Conservation (phyloP, 352 stramenopile genomes). For the Phytopythium montanum region DNA sequence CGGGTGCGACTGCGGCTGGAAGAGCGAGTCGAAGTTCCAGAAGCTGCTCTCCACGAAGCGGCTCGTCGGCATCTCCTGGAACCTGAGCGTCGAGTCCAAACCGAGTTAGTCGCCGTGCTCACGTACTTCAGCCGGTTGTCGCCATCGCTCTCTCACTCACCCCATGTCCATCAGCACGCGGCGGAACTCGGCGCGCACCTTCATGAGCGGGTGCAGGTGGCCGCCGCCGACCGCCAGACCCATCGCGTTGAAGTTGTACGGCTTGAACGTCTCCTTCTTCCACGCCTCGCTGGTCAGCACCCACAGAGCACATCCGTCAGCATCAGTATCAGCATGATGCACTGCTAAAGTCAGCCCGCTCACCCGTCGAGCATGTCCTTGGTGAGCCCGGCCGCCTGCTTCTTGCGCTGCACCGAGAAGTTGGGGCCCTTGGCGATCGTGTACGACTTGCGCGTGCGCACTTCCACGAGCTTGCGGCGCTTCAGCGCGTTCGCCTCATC, state of each 20-base stretch:
- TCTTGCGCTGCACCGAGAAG: constrained; percentile 93
- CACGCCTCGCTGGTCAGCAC: constrained; percentile 71
- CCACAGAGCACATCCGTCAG: neutral
- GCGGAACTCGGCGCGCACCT: constrained; percentile 97
- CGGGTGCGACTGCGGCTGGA: constrained; percentile 99
- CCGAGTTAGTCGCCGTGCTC: neutral
- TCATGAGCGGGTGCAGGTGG: constrained; percentile 98
- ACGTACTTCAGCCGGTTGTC: neutral
- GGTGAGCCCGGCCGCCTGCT: constrained; percentile 96
- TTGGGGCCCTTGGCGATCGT: constrained; percentile 89
- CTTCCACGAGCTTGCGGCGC: constrained; percentile 75
- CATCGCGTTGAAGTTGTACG: constrained; percentile 99
- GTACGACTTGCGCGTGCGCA: constrained; percentile 94
- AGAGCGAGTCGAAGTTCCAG: constrained; percentile 99
- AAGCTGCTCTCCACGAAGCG: constrained; percentile 99
- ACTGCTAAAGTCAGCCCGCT: constrained; percentile 3
- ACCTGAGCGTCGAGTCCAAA: constrained; percentile 39
- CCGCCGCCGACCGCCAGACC: constrained; percentile 93
- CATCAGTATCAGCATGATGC: no score
- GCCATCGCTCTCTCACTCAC: constrained; percentile 24
- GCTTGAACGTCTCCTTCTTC: constrained; percentile 97
- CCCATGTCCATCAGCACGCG: constrained; percentile 99
- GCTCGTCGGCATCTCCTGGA: constrained; percentile 99
- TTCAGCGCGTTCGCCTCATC: constrained; percentile 79
- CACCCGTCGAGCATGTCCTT: constrained; percentile 98